Conservation (phyloP, 2,329 filamentous ascomycete genomes). For the Tolypocladium nubicola region DNA sequence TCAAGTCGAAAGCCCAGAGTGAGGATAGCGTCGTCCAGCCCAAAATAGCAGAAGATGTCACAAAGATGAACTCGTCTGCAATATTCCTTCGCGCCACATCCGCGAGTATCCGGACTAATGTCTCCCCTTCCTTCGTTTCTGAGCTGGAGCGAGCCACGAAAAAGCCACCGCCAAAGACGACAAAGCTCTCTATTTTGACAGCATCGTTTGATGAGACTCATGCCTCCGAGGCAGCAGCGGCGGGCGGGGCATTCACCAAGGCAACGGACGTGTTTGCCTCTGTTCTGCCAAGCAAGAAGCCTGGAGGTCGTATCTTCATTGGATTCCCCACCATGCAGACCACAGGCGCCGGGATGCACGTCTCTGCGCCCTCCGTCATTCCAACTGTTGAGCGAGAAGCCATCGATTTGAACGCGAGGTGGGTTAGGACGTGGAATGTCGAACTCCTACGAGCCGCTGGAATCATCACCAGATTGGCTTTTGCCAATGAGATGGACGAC, state of each 20-base stretch:
- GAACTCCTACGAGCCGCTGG: constrained; percentile 88
- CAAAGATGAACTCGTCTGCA: constrained; percentile 58
- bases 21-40: constrained; percentile 55
- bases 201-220: constrained; percentile 78
- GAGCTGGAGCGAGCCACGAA: constrained; percentile 95
- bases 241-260: constrained; percentile 36
- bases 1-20: constrained; percentile 44
- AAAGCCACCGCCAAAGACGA: constrained; percentile 84
- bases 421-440: constrained; percentile 90
- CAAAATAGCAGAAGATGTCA: constrained; percentile 59
- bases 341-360: constrained; percentile 84
- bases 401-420: constrained; percentile 91
- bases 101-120: constrained; percentile 67
- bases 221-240: constrained; percentile 45
- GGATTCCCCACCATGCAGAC: constrained; percentile 97
- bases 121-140: constrained; percentile 60
- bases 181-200: constrained; percentile 77
- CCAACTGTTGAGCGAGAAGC: constrained; percentile 95
- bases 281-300: constrained; percentile 76
- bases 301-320: constrained; percentile 82
- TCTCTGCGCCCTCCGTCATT: constrained; percentile 92
- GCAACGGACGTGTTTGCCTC: constrained; percentile 76
- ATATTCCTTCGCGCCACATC: constrained; percentile 87
- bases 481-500: constrained; percentile 75
- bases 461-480: constrained; percentile 81